Evolutionary conservation across 176 grass and related monocot genomes (phyloP), one percentile per base, ranked within the genome.

Genomic region (Melocanna baccifera): DNA sequence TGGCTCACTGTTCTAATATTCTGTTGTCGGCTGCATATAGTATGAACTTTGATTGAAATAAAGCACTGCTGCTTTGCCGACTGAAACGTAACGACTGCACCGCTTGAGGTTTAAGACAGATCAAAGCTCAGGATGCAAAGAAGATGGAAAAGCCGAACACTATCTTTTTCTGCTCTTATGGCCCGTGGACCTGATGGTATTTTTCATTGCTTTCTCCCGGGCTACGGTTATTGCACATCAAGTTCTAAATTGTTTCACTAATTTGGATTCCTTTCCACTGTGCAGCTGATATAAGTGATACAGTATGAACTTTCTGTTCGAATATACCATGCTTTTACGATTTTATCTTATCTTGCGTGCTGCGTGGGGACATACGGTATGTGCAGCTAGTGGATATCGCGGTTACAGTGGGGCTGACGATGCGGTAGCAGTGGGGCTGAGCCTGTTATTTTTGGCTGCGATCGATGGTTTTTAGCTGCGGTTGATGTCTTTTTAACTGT

Each of bases 111-210:
- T 96, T 56, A 99, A 96, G 80, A 99, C 93, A 3, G 97, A 99
- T 64, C 97, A 99, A 99, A 78, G 93, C 93, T 69, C 97, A 96
- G 81, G 97, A 99, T 55, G 91, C 91, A 65, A 98, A 95, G 88
- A 98, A 98, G 87, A 98, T 98, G 92, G 96, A 98, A 70, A 98
- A 98, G 73, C 90, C 96, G 32, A 99, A 96, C 53, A 96, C 91
- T 77, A 92, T 96, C 20, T 99, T 96, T 81, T 99, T 99, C n/a
- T 59, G 88, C 93, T 78, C 86, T 96, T 61, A 96, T 99, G 97
- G 86, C 94, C 62, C 81, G 79, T 68, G 97, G 97, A n/a, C 97
- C 93, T 84, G 97, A 99, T 59, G 90, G 93, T 99, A 92, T 69
- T 9, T 61, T 58, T 12, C 2, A 67, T 5, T 50, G 10, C 51